Conservation (phyloP, 768 basidiomycete genomes). For the Russula sp. region DNA sequence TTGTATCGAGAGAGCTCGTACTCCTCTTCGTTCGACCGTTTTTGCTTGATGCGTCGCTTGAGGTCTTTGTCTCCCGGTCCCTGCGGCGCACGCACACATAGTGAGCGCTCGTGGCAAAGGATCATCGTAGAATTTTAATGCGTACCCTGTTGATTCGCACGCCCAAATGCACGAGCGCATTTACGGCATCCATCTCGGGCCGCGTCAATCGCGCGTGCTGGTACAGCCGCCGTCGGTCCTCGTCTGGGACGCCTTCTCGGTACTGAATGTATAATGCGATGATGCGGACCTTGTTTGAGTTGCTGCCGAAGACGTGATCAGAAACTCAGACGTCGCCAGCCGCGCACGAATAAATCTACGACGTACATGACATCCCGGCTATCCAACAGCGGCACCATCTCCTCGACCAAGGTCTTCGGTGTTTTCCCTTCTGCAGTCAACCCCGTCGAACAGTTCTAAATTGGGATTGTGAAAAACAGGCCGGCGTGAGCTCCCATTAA, state of each 20-base stretch:
- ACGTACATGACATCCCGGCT: constrained; percentile 73
- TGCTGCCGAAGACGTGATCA: constrained; percentile 41
- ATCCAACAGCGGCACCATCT: constrained; percentile 96
- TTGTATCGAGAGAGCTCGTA: constrained; percentile 95
- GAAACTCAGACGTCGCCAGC: not conserved
- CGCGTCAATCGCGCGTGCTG: constrained; percentile 88
- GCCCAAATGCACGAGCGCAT: constrained; percentile 78
- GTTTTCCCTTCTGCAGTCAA: constrained; percentile 85
- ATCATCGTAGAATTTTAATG: not conserved
- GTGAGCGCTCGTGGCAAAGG: not conserved
- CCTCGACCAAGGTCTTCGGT: constrained; percentile 93
- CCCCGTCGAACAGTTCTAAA: constrained; percentile 89
- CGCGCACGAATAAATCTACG: not conserved
- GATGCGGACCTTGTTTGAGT: constrained; percentile 90
- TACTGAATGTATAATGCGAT: constrained; percentile 92
- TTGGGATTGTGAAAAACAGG: not conserved
- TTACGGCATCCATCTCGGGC: constrained; percentile 90
- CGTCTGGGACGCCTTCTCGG: constrained; percentile 97
- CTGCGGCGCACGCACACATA: constrained; percentile 35
- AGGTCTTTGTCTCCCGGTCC: constrained; percentile 68
- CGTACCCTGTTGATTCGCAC: constrained; percentile 77
- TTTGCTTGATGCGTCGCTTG: constrained; percentile 79
- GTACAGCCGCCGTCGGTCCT: constrained; percentile 89
- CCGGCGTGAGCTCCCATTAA: not conserved
- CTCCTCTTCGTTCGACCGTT: constrained; percentile 72